A percentile compares a stretch with the other conserved stretches of the same genome.
phyloP scores from a whole-genome alignment of 306 rosid species.

The Rubus parviflorus region DNA sequence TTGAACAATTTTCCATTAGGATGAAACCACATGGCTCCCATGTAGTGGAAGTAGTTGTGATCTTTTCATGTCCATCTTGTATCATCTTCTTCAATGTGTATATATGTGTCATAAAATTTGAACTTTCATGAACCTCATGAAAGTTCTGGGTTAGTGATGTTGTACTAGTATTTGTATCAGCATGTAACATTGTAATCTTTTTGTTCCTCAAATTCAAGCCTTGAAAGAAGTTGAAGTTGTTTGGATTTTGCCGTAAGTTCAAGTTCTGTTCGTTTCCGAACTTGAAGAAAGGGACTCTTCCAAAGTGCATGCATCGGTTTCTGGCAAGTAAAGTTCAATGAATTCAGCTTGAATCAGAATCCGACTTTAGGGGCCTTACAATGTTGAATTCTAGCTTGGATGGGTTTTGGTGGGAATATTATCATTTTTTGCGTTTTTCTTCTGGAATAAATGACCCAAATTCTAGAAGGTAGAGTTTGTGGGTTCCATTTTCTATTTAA shows the following conservation, averaged over 20 bases:
- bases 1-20: constrained; percentile 22
- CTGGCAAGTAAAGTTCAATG: background rate
- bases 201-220: background rate
- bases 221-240: background rate
- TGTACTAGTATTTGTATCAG: background rate
- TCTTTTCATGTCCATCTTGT: background rate
- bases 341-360: background rate
- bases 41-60: constrained; percentile 15
- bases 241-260: background rate
- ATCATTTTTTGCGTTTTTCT: background rate
- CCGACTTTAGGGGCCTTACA: background rate
- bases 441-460: background rate
- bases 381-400: background rate
- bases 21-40: too few relatives aligned
- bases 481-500: background rate
- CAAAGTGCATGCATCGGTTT: background rate
- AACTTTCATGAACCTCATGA: background rate
- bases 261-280: background rate
- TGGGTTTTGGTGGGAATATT: background rate
- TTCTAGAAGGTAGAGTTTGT: background rate
- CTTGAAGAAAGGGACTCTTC: background rate
- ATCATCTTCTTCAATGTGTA: constrained; percentile 30
- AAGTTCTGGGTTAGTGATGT: constrained; percentile 14
- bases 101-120: constrained; percentile 33
- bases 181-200: background rate